Conservation (phyloP, 1,284 basidiomycete genomes). For the Coriolopsis trogii region DNA sequence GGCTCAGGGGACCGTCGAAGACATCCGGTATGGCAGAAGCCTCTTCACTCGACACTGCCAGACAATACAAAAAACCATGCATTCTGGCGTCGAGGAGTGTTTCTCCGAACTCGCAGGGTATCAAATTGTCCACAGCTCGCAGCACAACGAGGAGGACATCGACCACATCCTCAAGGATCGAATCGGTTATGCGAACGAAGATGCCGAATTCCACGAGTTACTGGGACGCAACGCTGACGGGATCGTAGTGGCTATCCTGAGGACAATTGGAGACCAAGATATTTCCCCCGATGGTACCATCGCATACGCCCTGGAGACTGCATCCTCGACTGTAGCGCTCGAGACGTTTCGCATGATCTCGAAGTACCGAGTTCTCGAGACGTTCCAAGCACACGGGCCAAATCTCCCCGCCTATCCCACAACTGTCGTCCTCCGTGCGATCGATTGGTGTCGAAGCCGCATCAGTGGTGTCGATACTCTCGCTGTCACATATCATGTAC, state of each 20-base stretch:
- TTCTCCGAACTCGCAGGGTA: conserved; percentile 75
- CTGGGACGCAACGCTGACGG: conserved; percentile 53
- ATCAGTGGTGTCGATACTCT: conserved; percentile 43
- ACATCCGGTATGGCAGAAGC: conserved; percentile 42
- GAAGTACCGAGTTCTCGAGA: conserved; percentile 48
- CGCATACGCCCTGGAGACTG: conserved; percentile 41
- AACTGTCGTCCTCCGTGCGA: conserved; percentile 51
- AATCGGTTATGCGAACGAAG: conserved; percentile 40
- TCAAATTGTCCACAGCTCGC: conserved; percentile 53
- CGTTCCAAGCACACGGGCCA: conserved; percentile 57
- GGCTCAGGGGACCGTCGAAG: conserved; percentile 34
- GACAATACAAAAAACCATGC: conserved; percentile 51
- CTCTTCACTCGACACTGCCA: conserved; percentile 68
- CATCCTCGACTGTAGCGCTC: conserved; percentile 37
- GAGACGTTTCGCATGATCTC: conserved; percentile 53
- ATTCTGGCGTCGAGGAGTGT: conserved; percentile 63
- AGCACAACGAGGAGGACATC: conserved; percentile 32
- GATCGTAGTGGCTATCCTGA: conserved; percentile 59
- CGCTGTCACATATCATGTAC: conserved; percentile 73
- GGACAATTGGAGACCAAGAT: conserved; percentile 65
- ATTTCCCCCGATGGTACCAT: conserved; percentile 49
- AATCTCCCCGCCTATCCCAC: conserved; percentile 63
- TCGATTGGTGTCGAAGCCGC: conserved; percentile 57
- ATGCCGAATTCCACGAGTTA: conserved; percentile 40
- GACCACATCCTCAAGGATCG: no score